These are phyloP conservation scores for Phytophthora europaea DNA, from an alignment of 352 stramenopile species.

Conservation along the genomic window DNA sequence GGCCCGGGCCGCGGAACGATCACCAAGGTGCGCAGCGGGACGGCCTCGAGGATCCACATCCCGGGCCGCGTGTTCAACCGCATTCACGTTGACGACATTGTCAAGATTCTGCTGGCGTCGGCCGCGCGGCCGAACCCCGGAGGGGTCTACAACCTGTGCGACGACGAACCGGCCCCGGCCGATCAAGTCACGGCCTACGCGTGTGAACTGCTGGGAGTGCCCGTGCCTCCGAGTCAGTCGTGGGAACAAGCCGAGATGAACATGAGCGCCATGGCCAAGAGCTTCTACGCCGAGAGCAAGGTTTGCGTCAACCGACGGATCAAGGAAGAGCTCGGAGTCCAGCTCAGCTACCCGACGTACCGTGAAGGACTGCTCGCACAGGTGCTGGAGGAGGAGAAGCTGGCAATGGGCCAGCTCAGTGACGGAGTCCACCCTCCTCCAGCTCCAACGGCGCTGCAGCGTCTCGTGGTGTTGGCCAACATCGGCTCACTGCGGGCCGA, in stretches of 20 bases:
- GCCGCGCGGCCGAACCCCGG: constrained; percentile 66
- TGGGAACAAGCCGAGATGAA: constrained; percentile 79
- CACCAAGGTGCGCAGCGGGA: constrained; percentile 77
- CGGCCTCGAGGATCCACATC: constrained; percentile 77
- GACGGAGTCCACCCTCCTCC: constrained; percentile 3
- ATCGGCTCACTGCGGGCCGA: constrained; percentile 80
- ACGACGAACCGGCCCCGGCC: constrained; percentile 88
- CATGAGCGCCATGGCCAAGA: constrained; percentile 91
- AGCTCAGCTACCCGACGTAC: constrained; percentile 82
- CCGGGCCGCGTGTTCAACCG: constrained; percentile 88
- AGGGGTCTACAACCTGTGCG: constrained; percentile 91
- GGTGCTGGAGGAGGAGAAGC: constrained; percentile 75
- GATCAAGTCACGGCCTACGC: constrained; percentile 85
- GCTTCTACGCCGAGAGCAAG: constrained; percentile 90
- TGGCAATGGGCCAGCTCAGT: constrained; percentile 6
- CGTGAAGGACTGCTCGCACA: constrained; percentile 85
- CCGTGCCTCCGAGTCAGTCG: constrained; percentile 56
- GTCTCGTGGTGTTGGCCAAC: constrained; percentile 73
- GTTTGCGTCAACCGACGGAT: constrained; percentile 79
- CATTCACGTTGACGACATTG: constrained; percentile 93
- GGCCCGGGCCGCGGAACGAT: constrained; percentile 86
- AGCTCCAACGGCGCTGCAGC: constrained; percentile 11
- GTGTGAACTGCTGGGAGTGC: constrained; percentile 72
- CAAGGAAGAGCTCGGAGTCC: constrained; percentile 80
- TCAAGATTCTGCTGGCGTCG: constrained; percentile 79